Percentiles rank a stretch among this genome's conserved stretches.
Evolutionary conservation across 805 yeast species (phyloP).

Genomic region (Candida ponderosae): DNA sequence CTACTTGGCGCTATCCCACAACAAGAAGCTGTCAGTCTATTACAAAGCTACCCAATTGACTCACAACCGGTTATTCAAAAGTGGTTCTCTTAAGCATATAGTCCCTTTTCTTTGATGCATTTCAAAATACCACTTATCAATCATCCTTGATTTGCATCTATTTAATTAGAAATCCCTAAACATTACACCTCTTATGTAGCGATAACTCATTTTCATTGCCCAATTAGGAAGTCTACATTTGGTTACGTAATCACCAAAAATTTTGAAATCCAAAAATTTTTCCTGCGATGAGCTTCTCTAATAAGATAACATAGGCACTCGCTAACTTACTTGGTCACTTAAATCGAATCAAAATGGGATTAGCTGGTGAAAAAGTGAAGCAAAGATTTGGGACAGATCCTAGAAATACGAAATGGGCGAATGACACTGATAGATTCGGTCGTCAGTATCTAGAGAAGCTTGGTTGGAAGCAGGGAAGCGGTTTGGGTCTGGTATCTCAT

Average conservation of each 20-base stretch:
- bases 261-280: too few relatives aligned
- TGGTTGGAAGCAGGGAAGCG: slow-evolving; percentile 93
- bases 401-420: slow-evolving; percentile 90
- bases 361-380: slow-evolving; percentile 72
- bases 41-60: slow-evolving; percentile 56
- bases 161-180: too few relatives aligned
- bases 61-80: slow-evolving; percentile 52
- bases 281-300: too few relatives aligned
- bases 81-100: slow-evolving; percentile 35
- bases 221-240: too few relatives aligned
- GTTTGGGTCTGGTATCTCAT: slow-evolving; percentile 65
- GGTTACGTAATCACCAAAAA: too few relatives aligned
- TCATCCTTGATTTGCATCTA: too few relatives aligned
- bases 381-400: slow-evolving; percentile 91
- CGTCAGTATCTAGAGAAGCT: slow-evolving; percentile 71
- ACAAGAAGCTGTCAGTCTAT: slow-evolving; percentile 54
- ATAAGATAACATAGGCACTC: too few relatives aligned
- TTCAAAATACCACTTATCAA: too few relatives aligned
- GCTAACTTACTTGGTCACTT: too few relatives aligned
- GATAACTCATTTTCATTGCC: too few relatives aligned
- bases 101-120: not conserved
- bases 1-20: slow-evolving; percentile 61
- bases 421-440: slow-evolving; percentile 77
- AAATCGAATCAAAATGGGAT: slow-evolving; percentile 74
- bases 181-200: too few relatives aligned